Conservation (phyloP, 257 asterid species). For the Fraxinus cuspidata region DNA sequence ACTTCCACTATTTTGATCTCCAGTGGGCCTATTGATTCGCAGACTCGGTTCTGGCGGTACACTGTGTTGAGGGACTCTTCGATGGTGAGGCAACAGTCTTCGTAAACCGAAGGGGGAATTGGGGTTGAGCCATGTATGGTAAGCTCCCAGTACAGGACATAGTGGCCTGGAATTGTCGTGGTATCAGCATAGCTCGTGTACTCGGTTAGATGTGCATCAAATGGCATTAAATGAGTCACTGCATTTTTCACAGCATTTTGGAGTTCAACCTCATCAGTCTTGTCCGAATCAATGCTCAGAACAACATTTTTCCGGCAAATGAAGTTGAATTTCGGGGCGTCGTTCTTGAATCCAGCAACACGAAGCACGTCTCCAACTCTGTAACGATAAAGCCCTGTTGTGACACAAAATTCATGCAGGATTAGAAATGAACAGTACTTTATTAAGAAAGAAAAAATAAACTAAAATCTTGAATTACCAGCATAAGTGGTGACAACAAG, state of each 20-base stretch:
- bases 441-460: not conserved
- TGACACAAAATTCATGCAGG: too few relatives aligned
- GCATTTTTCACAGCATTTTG: slow-evolving; percentile 1
- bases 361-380: slow-evolving; percentile 3
- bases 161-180: not conserved
- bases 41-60: not conserved
- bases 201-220: not conserved
- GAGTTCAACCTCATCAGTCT: not conserved
- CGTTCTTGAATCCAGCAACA: not conserved
- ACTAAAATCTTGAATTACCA: not conserved
- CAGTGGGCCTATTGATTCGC: not conserved
- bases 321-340: not conserved
- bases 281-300: not conserved
- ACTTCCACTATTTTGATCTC: not conserved
- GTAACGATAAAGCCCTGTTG: not conserved
- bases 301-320: not conserved
- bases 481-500: not conserved
- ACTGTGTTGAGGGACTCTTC: not conserved
- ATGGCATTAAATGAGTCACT: not conserved
- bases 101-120: not conserved
- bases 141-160: not conserved
- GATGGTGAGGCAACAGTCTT: not conserved
- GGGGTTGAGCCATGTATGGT: not conserved
- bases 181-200: not conserved
- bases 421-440: not conserved